phyloP scores from a whole-genome alignment of 176 grass and related monocot genomes.

The Tillandsia leiboldiana region DNA sequence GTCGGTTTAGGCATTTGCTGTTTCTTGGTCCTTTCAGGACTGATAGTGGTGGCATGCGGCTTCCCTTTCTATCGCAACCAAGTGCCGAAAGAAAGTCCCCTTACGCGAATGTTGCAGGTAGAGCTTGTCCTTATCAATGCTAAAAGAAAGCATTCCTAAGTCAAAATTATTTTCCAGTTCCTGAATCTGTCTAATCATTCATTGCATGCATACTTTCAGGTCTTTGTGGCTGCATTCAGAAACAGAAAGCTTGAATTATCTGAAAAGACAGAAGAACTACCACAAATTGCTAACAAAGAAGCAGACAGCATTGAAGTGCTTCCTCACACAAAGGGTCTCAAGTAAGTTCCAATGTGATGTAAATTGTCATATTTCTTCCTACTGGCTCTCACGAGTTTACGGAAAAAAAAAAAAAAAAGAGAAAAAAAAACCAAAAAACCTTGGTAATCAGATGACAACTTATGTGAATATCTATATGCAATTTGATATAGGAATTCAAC shows the following conservation, averaged over 20 bases:
- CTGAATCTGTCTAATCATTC: neutral
- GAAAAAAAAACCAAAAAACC: too few relatives aligned
- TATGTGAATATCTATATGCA: too few relatives aligned
- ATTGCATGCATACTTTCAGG: slow-evolving; percentile 23
- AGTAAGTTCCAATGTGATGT: slow-evolving; percentile 24
- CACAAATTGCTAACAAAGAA: slow-evolving; percentile 19
- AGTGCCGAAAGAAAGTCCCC: slow-evolving; percentile 44
- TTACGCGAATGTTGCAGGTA: slow-evolving; percentile 63
- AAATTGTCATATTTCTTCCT: neutral
- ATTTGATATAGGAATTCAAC: too few relatives aligned
- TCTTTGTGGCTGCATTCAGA: slow-evolving; percentile 43
- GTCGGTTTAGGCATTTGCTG: slow-evolving; percentile 45
- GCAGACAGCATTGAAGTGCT: slow-evolving; percentile 20
- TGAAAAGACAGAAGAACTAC: slow-evolving; percentile 18
- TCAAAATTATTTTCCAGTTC: neutral
- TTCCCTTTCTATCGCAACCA: slow-evolving; percentile 56
- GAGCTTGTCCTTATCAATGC: slow-evolving; percentile 1
- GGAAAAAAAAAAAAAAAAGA: too few relatives aligned
- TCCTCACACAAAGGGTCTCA: slow-evolving; percentile 34
- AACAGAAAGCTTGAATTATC: slow-evolving; percentile 44
- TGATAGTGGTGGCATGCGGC: slow-evolving; percentile 34
- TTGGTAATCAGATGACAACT: too few relatives aligned
- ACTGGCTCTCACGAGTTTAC: too few relatives aligned
- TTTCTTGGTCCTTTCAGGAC: slow-evolving; percentile 21
- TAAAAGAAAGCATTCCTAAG: too few relatives aligned